phyloP scores from a whole-genome alignment of 116 monocot species.

The Posidonia oceanica region DNA sequence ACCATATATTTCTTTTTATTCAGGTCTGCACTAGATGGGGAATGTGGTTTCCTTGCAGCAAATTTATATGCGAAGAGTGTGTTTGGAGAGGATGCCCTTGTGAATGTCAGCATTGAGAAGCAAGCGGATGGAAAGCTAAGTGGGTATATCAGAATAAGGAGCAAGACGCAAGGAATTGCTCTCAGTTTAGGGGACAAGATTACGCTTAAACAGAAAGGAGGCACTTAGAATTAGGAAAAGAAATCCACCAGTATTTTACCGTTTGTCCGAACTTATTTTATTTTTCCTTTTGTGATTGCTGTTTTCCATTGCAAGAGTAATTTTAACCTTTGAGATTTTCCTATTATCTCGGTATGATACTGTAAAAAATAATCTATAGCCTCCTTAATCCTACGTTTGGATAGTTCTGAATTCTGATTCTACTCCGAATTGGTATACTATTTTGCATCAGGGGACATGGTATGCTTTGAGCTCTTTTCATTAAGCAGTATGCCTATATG shows the following conservation, averaged over 20 bases:
- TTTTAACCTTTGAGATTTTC: too few species aligned
- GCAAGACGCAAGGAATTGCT: constrained; percentile 94
- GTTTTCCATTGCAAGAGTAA: too few species aligned
- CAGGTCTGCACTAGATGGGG: constrained; percentile 81
- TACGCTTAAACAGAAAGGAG: constrained; percentile 82
- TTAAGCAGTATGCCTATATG: too few species aligned
- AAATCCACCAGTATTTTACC: neutral
- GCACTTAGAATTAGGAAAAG: constrained; percentile 11
- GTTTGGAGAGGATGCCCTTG: constrained; percentile 88
- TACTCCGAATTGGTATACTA: too few species aligned
- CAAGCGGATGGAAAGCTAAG: constrained; percentile 75
- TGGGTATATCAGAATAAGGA: constrained; percentile 83
- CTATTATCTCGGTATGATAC: too few species aligned
- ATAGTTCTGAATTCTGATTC: too few species aligned
- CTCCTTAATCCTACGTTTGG: too few species aligned
- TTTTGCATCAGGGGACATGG: too few species aligned
- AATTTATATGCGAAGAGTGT: constrained; percentile 93
- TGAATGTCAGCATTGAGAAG: constrained; percentile 83
- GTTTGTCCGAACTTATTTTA: too few species aligned
- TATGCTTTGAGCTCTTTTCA: too few species aligned
- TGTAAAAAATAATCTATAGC: too few species aligned
- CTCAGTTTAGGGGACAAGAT: constrained; percentile 96
- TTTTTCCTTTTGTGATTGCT: too few species aligned
- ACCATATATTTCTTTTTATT: neutral
- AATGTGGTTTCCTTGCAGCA: constrained; percentile 82